These are phyloP conservation scores for Dioszegia aurantiaca DNA, from an alignment of 768 basidiomycete genomes.

Conservation along the genomic window DNA sequence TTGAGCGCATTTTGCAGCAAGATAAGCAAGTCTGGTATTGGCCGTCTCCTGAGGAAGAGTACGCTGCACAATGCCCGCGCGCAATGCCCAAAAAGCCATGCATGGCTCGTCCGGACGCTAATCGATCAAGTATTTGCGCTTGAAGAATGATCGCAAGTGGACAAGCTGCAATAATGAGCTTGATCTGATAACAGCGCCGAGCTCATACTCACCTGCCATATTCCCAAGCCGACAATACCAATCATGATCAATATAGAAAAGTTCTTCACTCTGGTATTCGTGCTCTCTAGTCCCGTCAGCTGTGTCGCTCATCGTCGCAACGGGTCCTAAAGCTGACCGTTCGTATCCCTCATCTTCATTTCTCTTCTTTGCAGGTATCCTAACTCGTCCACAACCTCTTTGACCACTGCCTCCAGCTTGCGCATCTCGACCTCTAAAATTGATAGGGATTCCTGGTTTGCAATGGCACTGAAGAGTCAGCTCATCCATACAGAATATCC, in stretches of 20 bases:
- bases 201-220: constrained; percentile 66
- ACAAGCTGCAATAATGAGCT: constrained; percentile 58
- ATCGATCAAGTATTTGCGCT: constrained; percentile 61
- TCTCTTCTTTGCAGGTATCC: constrained; percentile 87
- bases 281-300: constrained; percentile 65
- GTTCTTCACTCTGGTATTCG: constrained; percentile 82
- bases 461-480: constrained; percentile 71
- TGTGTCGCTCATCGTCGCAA: not conserved
- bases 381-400: constrained; percentile 92
- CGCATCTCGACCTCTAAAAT: constrained; percentile 97
- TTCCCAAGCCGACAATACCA: constrained; percentile 73
- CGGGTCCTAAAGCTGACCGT: constrained; percentile 68
- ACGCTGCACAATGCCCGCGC: no score
- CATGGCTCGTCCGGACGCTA: constrained; percentile 15
- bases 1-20: no score
- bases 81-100: not conserved
- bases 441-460: constrained; percentile 94
- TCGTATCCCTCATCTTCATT: constrained; percentile 79
- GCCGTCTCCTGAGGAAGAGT: no score
- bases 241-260: constrained; percentile 87
- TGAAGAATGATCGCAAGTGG: constrained; percentile 92
- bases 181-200: no score
- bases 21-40: no score
- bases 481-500: not conserved
- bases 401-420: constrained; percentile 89